These are phyloP conservation scores for Pythium biforme DNA, from an alignment of 352 stramenopile genomes.

Conservation along the genomic window DNA sequence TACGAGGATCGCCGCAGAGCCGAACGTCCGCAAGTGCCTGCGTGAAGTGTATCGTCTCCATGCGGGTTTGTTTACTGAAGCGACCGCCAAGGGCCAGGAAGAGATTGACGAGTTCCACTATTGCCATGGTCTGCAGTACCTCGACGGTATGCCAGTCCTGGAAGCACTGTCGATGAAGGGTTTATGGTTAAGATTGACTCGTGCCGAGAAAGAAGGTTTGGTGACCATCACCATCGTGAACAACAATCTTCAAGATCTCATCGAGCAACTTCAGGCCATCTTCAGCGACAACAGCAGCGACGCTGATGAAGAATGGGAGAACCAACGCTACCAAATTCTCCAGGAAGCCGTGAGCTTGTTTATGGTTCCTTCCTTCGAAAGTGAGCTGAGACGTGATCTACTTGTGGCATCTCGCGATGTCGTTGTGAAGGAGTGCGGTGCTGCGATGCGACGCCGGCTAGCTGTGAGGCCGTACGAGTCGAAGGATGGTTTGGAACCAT, in stretches of 20 bases:
- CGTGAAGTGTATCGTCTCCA: conserved; percentile 83
- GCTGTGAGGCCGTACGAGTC: conserved; percentile 78
- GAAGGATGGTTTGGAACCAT: conserved; percentile 72
- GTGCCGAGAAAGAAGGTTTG: conserved; percentile 84
- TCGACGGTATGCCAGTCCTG: conserved; percentile 80
- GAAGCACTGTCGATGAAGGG: conserved; percentile 74
- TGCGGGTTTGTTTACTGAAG: conserved; percentile 69
- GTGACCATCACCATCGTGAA: conserved; percentile 76
- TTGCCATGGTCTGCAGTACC: conserved; percentile 83
- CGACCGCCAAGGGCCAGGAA: conserved; percentile 77
- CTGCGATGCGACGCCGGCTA: conserved; percentile 61
- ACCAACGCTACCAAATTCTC: conserved; percentile 77
- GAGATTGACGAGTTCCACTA: conserved; percentile 91
- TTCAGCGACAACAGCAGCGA: conserved; percentile 54
- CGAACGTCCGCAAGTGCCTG: conserved; percentile 82
- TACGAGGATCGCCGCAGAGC: conserved; percentile 80
- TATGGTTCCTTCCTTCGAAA: conserved; percentile 84
- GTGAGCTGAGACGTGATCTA: conserved; percentile 81
- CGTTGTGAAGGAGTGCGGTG: conserved; percentile 76
- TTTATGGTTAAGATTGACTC: conserved; percentile 73
- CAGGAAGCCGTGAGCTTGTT: conserved; percentile 84
- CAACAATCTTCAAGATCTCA: conserved; percentile 77
- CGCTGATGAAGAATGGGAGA: conserved; percentile 84
- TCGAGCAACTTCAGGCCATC: conserved; percentile 78
- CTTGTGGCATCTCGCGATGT: conserved; percentile 66